Percentiles rank a stretch among this genome's conserved stretches.
These are phyloP conservation scores for Aspergillus campestris DNA, from an alignment of 495 filamentous ascomycete genomes.

Conservation along the genomic window DNA sequence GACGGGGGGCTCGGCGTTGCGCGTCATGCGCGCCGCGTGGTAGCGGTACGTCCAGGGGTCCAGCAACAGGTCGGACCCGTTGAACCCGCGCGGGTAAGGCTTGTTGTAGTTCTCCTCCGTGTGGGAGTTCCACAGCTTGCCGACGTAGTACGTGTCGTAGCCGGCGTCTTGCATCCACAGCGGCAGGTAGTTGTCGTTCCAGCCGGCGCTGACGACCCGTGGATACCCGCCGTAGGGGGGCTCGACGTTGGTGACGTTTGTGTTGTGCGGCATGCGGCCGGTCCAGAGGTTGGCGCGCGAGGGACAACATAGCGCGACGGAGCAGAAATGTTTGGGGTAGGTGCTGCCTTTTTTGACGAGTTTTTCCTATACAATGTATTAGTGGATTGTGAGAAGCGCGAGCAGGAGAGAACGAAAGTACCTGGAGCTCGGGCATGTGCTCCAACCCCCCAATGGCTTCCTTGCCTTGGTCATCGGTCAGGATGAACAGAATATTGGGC, in stretches of 20 bases:
- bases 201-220: conserved; percentile 51
- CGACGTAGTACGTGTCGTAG: conserved; percentile 62
- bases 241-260: conserved; percentile 58
- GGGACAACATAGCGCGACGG: conserved; percentile 53
- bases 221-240: conserved; percentile 57
- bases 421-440: conserved; percentile 46
- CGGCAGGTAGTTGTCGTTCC: conserved; percentile 57
- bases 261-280: conserved; percentile 57
- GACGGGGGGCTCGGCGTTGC: conserved; percentile 44
- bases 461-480: conserved; percentile 57
- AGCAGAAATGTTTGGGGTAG: conserved; percentile 47
- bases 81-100: conserved; percentile 47
- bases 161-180: conserved; percentile 59
- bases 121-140: conserved; percentile 61
- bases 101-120: conserved; percentile 47
- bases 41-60: conserved; percentile 65
- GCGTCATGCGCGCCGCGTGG: conserved; percentile 49
- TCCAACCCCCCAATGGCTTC: conserved; percentile 45
- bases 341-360: conserved; percentile 41
- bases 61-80: conserved; percentile 50
- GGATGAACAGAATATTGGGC: conserved; percentile 53
- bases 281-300: conserved; percentile 52
- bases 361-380: conserved; percentile 24
- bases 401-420: background rate
- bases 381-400: conserved; percentile 1